These are phyloP conservation scores for Canna indica DNA, from an alignment of 176 grass and related monocot species.

Conservation along the genomic window DNA sequence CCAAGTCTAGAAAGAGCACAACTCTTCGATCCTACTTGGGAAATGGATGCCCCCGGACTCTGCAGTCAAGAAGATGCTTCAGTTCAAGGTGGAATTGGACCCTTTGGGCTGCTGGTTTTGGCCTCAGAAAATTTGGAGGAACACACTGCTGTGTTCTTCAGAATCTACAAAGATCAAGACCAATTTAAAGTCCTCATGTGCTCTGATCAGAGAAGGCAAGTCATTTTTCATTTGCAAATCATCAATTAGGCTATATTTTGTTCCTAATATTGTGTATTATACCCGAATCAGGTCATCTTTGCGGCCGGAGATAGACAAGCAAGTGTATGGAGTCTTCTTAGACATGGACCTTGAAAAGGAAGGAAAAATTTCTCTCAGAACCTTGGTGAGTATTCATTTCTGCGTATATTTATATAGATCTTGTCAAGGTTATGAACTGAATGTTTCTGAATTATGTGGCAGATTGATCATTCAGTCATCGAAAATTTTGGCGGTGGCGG, in stretches of 20 bases:
- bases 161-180: slow-evolving; percentile 48
- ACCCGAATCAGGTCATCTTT: slow-evolving; percentile 44
- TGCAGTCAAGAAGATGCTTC: slow-evolving; percentile 42
- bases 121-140: slow-evolving; percentile 58
- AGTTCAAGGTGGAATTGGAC: slow-evolving; percentile 36
- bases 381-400: slow-evolving; percentile 48
- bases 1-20: slow-evolving; percentile 27
- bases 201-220: slow-evolving; percentile 58
- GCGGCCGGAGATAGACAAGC: slow-evolving; percentile 48
- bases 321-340: slow-evolving; percentile 69
- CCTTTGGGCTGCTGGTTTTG: slow-evolving; percentile 71
- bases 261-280: background rate
- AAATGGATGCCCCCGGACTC: slow-evolving; percentile 46
- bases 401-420: too few species aligned
- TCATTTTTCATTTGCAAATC: background rate
- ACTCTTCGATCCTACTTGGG: slow-evolving; percentile 55
- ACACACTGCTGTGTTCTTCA: slow-evolving; percentile 56
- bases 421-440: background rate
- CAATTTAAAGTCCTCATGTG: slow-evolving; percentile 59
- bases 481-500: slow-evolving; percentile 69
- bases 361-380: slow-evolving; percentile 61
- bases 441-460: background rate
- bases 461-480: slow-evolving; percentile 71
- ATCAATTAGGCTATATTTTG: background rate
- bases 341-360: slow-evolving; percentile 46